Evolutionary conservation across 768 basidiomycete species (phyloP).

Genomic region (Lepiota venenata): DNA sequence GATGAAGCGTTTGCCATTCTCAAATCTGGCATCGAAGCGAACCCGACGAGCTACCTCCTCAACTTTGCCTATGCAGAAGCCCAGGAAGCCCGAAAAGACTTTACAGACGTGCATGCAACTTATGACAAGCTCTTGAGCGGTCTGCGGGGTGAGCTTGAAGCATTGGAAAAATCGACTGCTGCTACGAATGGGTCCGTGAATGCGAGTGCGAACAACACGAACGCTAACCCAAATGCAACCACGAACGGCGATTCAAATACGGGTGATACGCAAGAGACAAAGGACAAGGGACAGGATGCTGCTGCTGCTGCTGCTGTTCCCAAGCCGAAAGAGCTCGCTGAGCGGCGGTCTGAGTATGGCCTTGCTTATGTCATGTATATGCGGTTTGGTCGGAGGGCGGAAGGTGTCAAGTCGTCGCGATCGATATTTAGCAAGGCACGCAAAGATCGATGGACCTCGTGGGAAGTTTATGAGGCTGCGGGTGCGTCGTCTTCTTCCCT

Average conservation of each 20-base stretch:
- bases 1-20: conserved; percentile 84
- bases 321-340: conserved; percentile 51
- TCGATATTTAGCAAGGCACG: conserved; percentile 79
- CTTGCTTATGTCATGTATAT: conserved; percentile 90
- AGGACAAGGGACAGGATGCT: conserved; percentile 39
- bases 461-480: conserved; percentile 93
- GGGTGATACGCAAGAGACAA: conserved; percentile 8
- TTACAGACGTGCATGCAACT: conserved; percentile 62
- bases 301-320: conserved; percentile 53
- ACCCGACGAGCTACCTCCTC: conserved; percentile 82
- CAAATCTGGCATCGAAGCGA: conserved; percentile 84
- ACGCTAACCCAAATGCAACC: conserved; percentile 29
- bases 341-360: conserved; percentile 67
- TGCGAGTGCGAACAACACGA: conserved; percentile 4
- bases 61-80: conserved; percentile 88
- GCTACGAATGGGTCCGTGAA: conserved; percentile 1
- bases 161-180: conserved; percentile 41
- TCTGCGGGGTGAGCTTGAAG: conserved; percentile 63
- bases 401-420: conserved; percentile 80
- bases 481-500: conserved; percentile 41
- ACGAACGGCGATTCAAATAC: conserved; percentile 1
- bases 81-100: conserved; percentile 51
- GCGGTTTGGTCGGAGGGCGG: conserved; percentile 85
- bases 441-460: conserved; percentile 70
- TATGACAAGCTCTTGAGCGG: conserved; percentile 72